Evolutionary conservation across 371 early-diverging fungal genomes (phyloP), one percentile per base, ranked within the genome.

Genomic region (Capillidium heterosporum): DNA sequence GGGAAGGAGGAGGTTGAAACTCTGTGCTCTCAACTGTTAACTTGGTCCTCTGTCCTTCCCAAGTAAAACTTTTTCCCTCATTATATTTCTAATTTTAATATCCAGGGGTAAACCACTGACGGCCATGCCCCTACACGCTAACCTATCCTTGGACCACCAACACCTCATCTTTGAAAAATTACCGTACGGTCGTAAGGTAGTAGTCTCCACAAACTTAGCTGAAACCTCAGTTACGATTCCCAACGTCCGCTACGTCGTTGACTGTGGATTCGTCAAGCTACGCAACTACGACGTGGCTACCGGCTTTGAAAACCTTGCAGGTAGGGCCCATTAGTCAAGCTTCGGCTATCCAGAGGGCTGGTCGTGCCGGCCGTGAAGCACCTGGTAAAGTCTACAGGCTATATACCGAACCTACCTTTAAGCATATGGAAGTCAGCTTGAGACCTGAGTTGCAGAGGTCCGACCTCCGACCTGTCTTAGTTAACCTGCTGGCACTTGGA

Each of bases 141-240:
- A 82, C 1, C 67, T 89, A 42, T 76, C 82, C 2, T 59, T 71
- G 32, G 78, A 80, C 15, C 78, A 82, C 49, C 85, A 81, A 70
- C 51, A 73, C 54, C 64, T 59, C 31, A 78, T 87, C 23, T 87
- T 89, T 68, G 77, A 81, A 42, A 69, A 83, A 13, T 78, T 79
- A 0, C 62, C 67, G 48, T 68, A 72, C 43, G 71, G 74, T 3
- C 75, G 92, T 17, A 87, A 91, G 67, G 78, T 93, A 4, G 80
- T 91, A 53, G 72, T 91, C n/a, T 77, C 86, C 0, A 83, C 84
- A 2, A 81, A 80, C 47, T 80, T 81, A 56, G 82, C 84, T 8
- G 91, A 91, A 66, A 84, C 92, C 0, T 89, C 89, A 0, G 69
- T 93, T 2, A 91, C 94, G 0, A 77, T 93, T 39, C 85, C 86